Percentiles rank a stretch among this genome's conserved stretches.
phyloP scores from a whole-genome alignment of 495 filamentous ascomycete species.

The Cercophora scortea region DNA sequence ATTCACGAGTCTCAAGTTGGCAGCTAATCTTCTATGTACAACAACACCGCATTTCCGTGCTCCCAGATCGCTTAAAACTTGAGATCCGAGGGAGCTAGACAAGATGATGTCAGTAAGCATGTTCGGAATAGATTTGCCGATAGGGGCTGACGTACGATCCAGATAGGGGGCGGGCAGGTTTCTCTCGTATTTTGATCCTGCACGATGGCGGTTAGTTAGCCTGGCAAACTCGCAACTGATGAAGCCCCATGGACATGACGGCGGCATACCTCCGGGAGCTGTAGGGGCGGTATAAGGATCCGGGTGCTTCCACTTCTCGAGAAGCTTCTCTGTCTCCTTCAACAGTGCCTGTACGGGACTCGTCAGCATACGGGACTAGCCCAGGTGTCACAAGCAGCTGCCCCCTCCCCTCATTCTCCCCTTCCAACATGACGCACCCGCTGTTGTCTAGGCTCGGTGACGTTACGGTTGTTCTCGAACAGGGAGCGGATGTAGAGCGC shows the following conservation, averaged over 20 bases:
- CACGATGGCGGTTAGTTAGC: slow-evolving; percentile 17
- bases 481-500: slow-evolving; percentile 91
- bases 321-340: slow-evolving; percentile 74
- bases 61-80: slow-evolving; percentile 28
- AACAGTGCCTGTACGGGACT: slow-evolving; percentile 54
- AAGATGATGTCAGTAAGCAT: neutral
- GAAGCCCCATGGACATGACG: too few species aligned
- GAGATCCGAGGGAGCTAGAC: slow-evolving; percentile 34
- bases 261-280: slow-evolving; percentile 79
- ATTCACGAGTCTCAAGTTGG: too few species aligned
- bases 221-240: neutral
- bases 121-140: too few species aligned
- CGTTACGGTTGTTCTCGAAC: slow-evolving; percentile 87
- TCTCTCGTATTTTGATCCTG: slow-evolving; percentile 93
- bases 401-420: too few species aligned
- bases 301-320: slow-evolving; percentile 95
- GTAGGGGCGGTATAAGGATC: slow-evolving; percentile 85
- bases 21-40: neutral
- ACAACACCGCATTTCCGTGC: neutral
- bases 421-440: slow-evolving; percentile 46
- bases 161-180: slow-evolving; percentile 75
- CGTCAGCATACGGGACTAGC: neutral
- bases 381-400: neutral
- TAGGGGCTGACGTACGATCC: slow-evolving; percentile 55
- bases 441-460: slow-evolving; percentile 80